Evolutionary conservation across 306 rosid species (phyloP), one percentile per base, ranked within the genome.

Genomic region (Quercus suber): DNA sequence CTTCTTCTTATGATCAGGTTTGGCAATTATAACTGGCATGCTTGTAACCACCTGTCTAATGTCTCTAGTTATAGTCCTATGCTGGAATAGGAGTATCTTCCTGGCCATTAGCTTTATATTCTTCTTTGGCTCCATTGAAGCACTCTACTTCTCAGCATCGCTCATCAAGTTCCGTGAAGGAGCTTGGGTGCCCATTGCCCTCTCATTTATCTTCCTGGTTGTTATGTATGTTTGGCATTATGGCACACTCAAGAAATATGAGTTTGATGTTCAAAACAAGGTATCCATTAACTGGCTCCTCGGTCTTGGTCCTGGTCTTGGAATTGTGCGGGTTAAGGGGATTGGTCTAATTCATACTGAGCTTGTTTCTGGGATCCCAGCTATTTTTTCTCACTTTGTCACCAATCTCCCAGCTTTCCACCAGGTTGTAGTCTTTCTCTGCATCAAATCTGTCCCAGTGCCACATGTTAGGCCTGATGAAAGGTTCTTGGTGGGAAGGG

Each of bases 1-100:
- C 73, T 61, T 87, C 78, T 79, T 51, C 68, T 76, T 76, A 73
- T 65, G 0, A 69, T 72, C 93, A 95, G 99, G 99, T 43, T 85
- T 96, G 89, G 99, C 99, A 57, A 98, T 96, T 45, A 93, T 96
- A 81, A 93, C 99, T 37, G 99, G 93, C 60, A 96, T 96, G 98
- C 84, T 96, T 78, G 97, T 93, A 68, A 93, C 98, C 11, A 93
- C 97, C 73, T 93, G 98, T 88, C 87, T 96, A 33, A 96, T 96
- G 99, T 93, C 98, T 81, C 92, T 96, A 59, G 99, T 96, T 41
- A 93, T 96, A 78, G 85, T 96, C 86, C 77, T 96, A 43, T 96
- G 99, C 86, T 96, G 99, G 98, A 92, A 88, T 63, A 90, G 83
- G 80, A 93, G 86, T 59, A 55, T 84, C 67, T 70, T 80, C 71